These are phyloP conservation scores for Epichloe glyceriae DNA, from an alignment of 2,329 filamentous ascomycete genomes.

Conservation along the genomic window DNA sequence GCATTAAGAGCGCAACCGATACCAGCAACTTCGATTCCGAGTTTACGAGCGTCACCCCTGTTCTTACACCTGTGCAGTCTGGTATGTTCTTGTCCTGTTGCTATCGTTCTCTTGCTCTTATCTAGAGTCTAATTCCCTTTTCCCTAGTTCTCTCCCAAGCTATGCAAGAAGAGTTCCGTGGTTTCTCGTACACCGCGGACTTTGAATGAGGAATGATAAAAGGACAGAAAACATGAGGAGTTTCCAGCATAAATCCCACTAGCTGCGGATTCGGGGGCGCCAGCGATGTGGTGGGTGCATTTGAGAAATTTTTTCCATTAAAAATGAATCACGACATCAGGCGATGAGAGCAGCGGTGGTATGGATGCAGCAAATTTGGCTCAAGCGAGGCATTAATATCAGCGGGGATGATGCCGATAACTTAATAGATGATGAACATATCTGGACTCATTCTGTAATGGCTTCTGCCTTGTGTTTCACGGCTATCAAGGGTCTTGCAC, in stretches of 20 bases:
- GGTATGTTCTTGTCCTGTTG: slow-evolving; percentile 45
- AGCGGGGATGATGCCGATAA: background rate
- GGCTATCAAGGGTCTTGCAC: too few relatives aligned
- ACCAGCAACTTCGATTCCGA: slow-evolving; percentile 99
- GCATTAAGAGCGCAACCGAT: slow-evolving; percentile 83
- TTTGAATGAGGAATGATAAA: slow-evolving; percentile 46
- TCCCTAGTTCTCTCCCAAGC: slow-evolving; percentile 78
- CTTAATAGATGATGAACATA: background rate
- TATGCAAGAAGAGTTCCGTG: slow-evolving; percentile 99
- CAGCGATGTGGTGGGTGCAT: background rate
- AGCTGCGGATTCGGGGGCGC: background rate
- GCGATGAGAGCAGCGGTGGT: background rate
- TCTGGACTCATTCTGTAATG: too few relatives aligned
- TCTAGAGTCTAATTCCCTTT: slow-evolving; percentile 13
- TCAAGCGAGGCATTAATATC: background rate
- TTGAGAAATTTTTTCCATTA: background rate
- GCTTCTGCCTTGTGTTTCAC: too few relatives aligned
- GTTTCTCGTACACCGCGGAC: slow-evolving; percentile 93
- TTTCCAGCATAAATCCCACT: slow-evolving; percentile 6
- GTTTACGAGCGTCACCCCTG: slow-evolving; percentile 95
- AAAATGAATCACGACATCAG: background rate
- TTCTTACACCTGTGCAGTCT: slow-evolving; percentile 92
- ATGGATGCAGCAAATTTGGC: background rate
- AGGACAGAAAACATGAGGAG: background rate
- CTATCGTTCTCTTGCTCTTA: background rate